Conservation (phyloP, 2,329 filamentous ascomycete genomes). For the Purpureocillium takamizusanense region DNA sequence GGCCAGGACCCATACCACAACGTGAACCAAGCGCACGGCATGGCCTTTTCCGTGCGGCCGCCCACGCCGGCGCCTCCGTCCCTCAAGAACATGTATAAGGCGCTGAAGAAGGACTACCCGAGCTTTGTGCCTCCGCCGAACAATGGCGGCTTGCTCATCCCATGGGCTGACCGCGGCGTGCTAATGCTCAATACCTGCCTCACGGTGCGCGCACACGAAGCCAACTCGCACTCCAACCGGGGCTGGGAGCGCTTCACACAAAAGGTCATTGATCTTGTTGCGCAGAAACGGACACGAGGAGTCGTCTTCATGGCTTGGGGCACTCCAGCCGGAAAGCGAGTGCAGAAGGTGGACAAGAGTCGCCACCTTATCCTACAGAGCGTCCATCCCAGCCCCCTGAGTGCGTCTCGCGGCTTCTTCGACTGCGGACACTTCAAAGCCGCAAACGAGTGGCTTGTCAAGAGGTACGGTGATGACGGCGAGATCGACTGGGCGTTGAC, state of each 20-base stretch:
- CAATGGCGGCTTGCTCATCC: conserved; percentile 72
- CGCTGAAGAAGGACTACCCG: conserved; percentile 82
- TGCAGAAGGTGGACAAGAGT: conserved; percentile 60
- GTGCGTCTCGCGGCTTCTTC: conserved; percentile 73
- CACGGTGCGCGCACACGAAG: conserved; percentile 82
- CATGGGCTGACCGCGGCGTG: conserved; percentile 90
- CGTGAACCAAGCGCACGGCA: conserved; percentile 86
- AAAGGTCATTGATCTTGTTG: conserved; percentile 79
- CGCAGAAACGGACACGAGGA: conserved; percentile 63
- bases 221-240: conserved; percentile 74
- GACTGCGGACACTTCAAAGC: conserved; percentile 73
- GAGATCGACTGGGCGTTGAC: conserved; percentile 76
- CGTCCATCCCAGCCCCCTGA: conserved; percentile 90
- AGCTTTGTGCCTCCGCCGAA: conserved; percentile 66
- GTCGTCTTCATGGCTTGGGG: conserved; percentile 98
- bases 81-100: conserved; percentile 87
- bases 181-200: conserved; percentile 91
- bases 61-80: conserved; percentile 84
- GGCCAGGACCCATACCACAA: conserved; percentile 98
- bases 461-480: conserved; percentile 69
- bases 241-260: conserved; percentile 95
- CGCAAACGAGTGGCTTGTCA: conserved; percentile 76
- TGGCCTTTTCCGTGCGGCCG: conserved; percentile 89
- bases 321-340: conserved; percentile 69
- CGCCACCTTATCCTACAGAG: conserved; percentile 77